Evolutionary conservation across 139 green algal species (phyloP).

Genomic region (Pedinophyceae sp.): DNA sequence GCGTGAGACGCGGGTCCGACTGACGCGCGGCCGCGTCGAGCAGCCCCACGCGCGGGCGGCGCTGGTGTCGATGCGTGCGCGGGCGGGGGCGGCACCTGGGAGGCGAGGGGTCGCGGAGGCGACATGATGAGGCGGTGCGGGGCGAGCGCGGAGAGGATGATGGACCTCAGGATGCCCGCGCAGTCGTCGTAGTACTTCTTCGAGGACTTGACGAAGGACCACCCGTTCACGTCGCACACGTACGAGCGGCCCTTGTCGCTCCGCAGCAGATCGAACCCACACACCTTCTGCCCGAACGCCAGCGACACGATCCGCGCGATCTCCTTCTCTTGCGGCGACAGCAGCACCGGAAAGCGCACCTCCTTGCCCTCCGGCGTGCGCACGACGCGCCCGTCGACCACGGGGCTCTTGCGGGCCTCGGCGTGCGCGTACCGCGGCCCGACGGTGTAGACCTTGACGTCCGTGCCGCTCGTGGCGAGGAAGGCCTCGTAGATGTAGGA

Average conservation of each 20-base stretch:
- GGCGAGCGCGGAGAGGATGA: conserved; percentile 33
- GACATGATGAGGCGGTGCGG: conserved; percentile 41
- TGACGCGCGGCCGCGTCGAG: too few species aligned
- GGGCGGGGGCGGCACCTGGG: conserved; percentile 6
- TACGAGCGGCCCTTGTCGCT: conserved; percentile 56
- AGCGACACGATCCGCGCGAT: conserved; percentile 82
- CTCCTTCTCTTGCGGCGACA: conserved; percentile 73
- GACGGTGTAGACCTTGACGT: conserved; percentile 94
- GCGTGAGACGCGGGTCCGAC: too few species aligned
- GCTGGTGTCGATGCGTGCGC: too few species aligned
- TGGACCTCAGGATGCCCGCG: conserved; percentile 38
- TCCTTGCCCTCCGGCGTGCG: conserved; percentile 76
- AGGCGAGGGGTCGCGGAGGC: conserved; percentile 10
- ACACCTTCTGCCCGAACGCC: conserved; percentile 91
- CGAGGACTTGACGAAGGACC: conserved; percentile 95
- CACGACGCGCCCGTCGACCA: conserved; percentile 88
- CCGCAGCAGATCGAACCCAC: conserved; percentile 85
- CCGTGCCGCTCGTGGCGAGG: conserved; percentile 84
- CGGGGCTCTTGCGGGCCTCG: conserved; percentile 90
- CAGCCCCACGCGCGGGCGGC: too few species aligned
- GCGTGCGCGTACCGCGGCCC: conserved; percentile 89
- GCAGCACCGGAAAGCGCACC: conserved; percentile 78
- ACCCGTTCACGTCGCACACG: conserved; percentile 99
- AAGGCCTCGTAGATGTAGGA: conserved; percentile 98
- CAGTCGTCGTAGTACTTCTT: conserved; percentile 93